Conservation (phyloP, 2,329 filamentous ascomycete genomes). For the Teratosphaeria gauchensis region DNA sequence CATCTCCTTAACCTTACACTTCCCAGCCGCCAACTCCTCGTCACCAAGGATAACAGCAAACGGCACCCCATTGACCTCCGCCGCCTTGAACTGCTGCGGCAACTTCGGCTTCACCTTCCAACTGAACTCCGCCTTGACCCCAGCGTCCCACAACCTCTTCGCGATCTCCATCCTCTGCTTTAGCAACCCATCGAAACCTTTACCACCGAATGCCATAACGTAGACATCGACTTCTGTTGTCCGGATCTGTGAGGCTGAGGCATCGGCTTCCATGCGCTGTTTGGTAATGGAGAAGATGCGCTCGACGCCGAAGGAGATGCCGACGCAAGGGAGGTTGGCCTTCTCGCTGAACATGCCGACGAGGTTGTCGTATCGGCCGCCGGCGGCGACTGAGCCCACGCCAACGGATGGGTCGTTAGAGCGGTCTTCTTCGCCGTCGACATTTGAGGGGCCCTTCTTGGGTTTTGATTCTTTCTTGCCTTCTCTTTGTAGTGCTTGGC, state of each 20-base stretch:
- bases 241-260: slow-evolving; percentile 43
- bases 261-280: slow-evolving; percentile 57
- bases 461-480: slow-evolving; percentile 42
- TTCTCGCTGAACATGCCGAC: slow-evolving; percentile 82
- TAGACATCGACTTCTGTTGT: slow-evolving; percentile 78
- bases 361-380: slow-evolving; percentile 83
- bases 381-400: slow-evolving; percentile 80
- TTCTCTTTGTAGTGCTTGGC: slow-evolving; percentile 36
- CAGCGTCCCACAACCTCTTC: slow-evolving; percentile 70
- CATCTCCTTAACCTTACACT: slow-evolving; percentile 82
- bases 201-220: slow-evolving; percentile 90
- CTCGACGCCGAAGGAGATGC: slow-evolving; percentile 89
- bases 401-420: slow-evolving; percentile 72
- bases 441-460: slow-evolving; percentile 29
- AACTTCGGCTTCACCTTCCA: slow-evolving; percentile 89
- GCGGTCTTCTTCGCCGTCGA: slow-evolving; percentile 51
- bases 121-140: slow-evolving; percentile 81
- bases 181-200: slow-evolving; percentile 70
- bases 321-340: slow-evolving; percentile 76
- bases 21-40: slow-evolving; percentile 72
- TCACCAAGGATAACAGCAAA: slow-evolving; percentile 85
- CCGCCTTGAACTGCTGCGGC: slow-evolving; percentile 81
- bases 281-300: slow-evolving; percentile 91
- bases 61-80: slow-evolving; percentile 68
- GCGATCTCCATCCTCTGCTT: slow-evolving; percentile 77